Percentiles rank a stretch among this genome's conserved stretches.
These are phyloP conservation scores for Arbutus unedo DNA, from an alignment of 148 eudicot species.

Conservation along the genomic window DNA sequence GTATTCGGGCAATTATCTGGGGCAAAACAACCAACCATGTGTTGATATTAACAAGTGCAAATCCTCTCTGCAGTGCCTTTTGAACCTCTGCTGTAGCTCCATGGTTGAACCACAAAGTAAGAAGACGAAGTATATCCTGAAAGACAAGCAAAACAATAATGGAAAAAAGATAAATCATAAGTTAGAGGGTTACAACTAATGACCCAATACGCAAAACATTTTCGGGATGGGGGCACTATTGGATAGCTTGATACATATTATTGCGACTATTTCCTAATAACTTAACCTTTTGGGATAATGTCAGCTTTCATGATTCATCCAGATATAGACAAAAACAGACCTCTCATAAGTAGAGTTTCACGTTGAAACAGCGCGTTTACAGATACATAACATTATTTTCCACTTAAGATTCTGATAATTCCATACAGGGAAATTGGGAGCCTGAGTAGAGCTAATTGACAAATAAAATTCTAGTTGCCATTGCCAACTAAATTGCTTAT, in stretches of 20 bases:
- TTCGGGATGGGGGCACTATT: background rate
- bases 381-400: background rate
- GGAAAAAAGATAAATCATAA: slow-evolving; percentile 6
- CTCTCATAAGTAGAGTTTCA: background rate
- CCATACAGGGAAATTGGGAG: background rate
- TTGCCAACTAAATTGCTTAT: background rate
- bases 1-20: slow-evolving; percentile 95
- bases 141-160: slow-evolving; percentile 9
- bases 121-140: slow-evolving; percentile 97
- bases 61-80: slow-evolving; percentile 77
- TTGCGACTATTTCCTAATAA: background rate
- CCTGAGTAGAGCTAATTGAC: background rate
- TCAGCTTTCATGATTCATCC: background rate
- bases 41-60: slow-evolving; percentile 85
- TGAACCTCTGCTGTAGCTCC: slow-evolving; percentile 95
- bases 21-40: slow-evolving; percentile 99
- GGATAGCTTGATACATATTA: background rate
- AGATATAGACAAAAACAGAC: background rate
- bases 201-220: background rate
- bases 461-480: background rate
- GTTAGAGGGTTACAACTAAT: background rate
- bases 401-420: background rate
- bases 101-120: slow-evolving; percentile 97
- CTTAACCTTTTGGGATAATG: background rate
- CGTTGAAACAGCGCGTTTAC: background rate